Evolutionary conservation across 495 filamentous ascomycete genomes (phyloP), one percentile per base, ranked within the genome.

Genomic region (Aspergillus bertholletiae): DNA sequence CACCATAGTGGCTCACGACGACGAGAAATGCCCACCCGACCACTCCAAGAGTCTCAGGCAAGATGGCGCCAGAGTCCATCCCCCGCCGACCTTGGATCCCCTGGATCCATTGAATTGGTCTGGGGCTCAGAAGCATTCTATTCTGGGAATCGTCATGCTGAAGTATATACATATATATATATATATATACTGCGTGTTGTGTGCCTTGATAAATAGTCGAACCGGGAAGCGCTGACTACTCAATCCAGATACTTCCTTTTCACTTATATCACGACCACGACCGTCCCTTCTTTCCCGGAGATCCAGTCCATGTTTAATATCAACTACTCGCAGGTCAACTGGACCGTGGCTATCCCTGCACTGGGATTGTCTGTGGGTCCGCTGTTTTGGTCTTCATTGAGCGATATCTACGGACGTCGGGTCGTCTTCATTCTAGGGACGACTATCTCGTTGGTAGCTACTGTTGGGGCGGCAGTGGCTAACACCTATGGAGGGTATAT

Each of bases 231-330:
- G n/a, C n/a, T n/a, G n/a, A n/a, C n/a, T n/a, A n/a, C n/a, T n/a
- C n/a, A n/a, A n/a, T n/a, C 5, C 34, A 82, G 78, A 66, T 85
- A 86, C 62, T 85, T 84, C 62, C 72, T 85, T 49, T 84, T 85
- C 66, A 86, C 84, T 11, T 86, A 85, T 62, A 75, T 84, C 44
- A 85, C 82, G 4, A 85, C 83, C 0, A 82, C 79, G 2, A 83
- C 83, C 0, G 77, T 86, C 1, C 82, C 82, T 1, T 82, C 82
- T 0, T 85, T 85, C 58, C 50, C 70, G 1, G 68, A 73, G 12
- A 72, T 85, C 17, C 77, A 84, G 58, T 59, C 67, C 20, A 68
- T 80, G 48, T 83, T 77, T 58, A 49, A 57, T 32, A 75, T 81
- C 54, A 67, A 59, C 27, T 78, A 80, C 55, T 66, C 75, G 2